These are phyloP conservation scores for Bruguiera hainesii DNA, from an alignment of 441 rosid genomes.

Conservation along the genomic window DNA sequence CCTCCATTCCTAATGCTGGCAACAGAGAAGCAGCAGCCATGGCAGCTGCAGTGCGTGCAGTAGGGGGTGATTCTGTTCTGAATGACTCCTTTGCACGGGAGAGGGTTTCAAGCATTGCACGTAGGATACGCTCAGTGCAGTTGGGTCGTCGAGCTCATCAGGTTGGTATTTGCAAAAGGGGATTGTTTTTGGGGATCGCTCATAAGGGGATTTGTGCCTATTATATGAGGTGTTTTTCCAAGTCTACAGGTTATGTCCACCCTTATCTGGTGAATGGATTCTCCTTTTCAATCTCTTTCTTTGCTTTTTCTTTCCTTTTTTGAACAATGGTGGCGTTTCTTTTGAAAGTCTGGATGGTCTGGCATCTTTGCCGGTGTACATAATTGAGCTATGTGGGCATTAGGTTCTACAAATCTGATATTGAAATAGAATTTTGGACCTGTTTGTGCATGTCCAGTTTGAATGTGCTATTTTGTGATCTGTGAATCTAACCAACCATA, in stretches of 20 bases:
- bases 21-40: conserved; percentile 99
- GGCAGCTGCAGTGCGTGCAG: conserved; percentile 99
- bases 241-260: background rate
- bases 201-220: conserved; percentile 29
- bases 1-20: conserved; percentile 99
- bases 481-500: conserved; percentile 11
- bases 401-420: background rate
- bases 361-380: no score
- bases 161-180: conserved; percentile 36
- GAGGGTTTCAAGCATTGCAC: conserved; percentile 99
- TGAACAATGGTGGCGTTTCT: no score
- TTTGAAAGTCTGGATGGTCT: no score
- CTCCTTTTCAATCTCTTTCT: no score
- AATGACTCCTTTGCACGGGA: conserved; percentile 99
- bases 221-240: no score
- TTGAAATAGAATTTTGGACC: background rate
- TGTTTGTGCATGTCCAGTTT: background rate
- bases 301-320: no score
- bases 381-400: background rate
- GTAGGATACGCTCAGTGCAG: conserved; percentile 87
- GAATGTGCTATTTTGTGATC: conserved; percentile 6
- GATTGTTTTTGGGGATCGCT: conserved; percentile 14
- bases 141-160: conserved; percentile 90
- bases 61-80: conserved; percentile 99
- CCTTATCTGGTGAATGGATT: background rate